Evolutionary conservation across 768 basidiomycete species (phyloP), one percentile per base, ranked within the genome.

Genomic region (Hericium rajendrae): DNA sequence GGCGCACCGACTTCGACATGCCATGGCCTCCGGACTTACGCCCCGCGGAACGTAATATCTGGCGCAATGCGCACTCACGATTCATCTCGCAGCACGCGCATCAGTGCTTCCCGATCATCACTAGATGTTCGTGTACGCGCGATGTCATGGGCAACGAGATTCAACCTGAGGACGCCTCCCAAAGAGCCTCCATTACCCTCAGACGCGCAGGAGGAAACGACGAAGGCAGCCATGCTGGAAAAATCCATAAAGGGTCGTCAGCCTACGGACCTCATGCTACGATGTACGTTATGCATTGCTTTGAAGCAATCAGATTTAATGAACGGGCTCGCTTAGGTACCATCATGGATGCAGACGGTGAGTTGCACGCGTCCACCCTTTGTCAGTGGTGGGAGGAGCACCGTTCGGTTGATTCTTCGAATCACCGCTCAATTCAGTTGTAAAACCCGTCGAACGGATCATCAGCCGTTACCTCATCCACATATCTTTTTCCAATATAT

Each of bases 241-340:
- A 90, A 87, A 62, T 85, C 88, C 58, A 85, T 91, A 80, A 90
- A 90, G 68, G 86, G 88, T 56, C 81, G 91, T 54, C 87, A 92
- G 65, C 89, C 91, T 22, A 82, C 90, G 38, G 93, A 95, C 65
- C 83, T 94, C 60, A 89, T 91, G 83, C 75, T 97, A 59, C 83
- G 92, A 64, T 95, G 94, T 94, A 68, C 75, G 90, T 80, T 53
- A 60, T 55, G 55, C 40, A 38, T 60, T 53, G 51, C 56, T 54
- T 60, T 51, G 28, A 40, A 39, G 56, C 64, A 61, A 32, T 32
- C 32, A 32, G 32, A 32, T 32, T 52, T 39, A 49, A 26, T 52
- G 49, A 22, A 57, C 56, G 48, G 48, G 56, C 55, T 61, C 58
- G 48, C 32, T 32, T 68, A 92, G 93, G 93, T 69, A 95, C 93